Evolutionary conservation across 768 basidiomycete genomes (phyloP), one percentile per base, ranked within the genome.

Genomic region (Hygrophorus pudorinus): DNA sequence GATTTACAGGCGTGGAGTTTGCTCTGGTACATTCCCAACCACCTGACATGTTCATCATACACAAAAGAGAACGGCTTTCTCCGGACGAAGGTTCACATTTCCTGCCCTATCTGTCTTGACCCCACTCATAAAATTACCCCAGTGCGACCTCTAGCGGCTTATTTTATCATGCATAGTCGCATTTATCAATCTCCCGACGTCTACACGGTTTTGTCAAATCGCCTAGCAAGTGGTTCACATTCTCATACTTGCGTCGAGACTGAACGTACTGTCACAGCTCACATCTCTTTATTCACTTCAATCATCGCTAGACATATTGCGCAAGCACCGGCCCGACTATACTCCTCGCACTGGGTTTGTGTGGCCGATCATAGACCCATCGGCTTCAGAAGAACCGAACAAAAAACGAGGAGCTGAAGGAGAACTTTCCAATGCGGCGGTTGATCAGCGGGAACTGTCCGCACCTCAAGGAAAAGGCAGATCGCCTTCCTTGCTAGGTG

Each of bases 161-260:
- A 90, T 61, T 93, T 90, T 57, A 78, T 93, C 56, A 75, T 89
- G 66, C 82, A 91, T 63, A 85, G 85, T 57, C 79, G 85, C 49
- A 88, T 92, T 50, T 92, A 92, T 58, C 86, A 87, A 57, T 78
- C 86, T 0, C 90, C 90, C 8, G 83, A 88, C 51, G 66, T 92
- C 28, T 90, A 92, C 56, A 79, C 80, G 8, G 71, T 93, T 2
- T 65, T 93, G 33, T 88, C 88, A 40, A 88, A 87, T 53, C 79
- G 90, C 51, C 64, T 93, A 54, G 89, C 89, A 58, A 55, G 72
- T 54, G 17, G 41, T 16, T 33, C n/a, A 46, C 28, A 44, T 38
- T 38, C 38, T 24, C 21, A 30, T 21, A 9, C 13, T 5, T 18
- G 29, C 34, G 20, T 31, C 24, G 27, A 32, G 20, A 24, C 28